Conservation (phyloP, 2,329 filamentous ascomycete species). For the Drechslerella coelobrocha region DNA sequence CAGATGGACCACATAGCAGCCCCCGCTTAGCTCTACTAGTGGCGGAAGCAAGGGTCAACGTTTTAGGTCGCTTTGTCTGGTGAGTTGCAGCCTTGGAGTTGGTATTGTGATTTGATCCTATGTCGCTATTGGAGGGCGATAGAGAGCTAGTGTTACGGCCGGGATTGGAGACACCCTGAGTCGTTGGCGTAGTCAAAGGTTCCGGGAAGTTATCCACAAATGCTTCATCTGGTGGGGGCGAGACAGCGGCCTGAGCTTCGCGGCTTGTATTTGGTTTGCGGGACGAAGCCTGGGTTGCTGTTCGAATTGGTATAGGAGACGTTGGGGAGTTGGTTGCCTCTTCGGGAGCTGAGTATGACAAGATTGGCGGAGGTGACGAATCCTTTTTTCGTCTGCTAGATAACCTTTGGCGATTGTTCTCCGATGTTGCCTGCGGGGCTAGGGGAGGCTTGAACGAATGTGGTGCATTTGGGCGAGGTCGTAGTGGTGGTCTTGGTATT, state of each 20-base stretch:
- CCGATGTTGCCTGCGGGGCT: not conserved
- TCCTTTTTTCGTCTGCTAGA: not conserved
- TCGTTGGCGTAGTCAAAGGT: slow-evolving; percentile 13
- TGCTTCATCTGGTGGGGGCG: not conserved
- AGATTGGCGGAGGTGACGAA: not conserved
- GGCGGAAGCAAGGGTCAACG: slow-evolving; percentile 37
- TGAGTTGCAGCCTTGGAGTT: not conserved
- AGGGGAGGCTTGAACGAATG: slow-evolving; percentile 38
- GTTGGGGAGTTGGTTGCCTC: not conserved
- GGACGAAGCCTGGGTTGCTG: too few species aligned
- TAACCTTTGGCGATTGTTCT: not conserved
- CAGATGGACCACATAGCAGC: slow-evolving; percentile 39
- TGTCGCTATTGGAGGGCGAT: too few species aligned
- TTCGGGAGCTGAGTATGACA: too few species aligned
- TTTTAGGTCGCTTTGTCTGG: not conserved
- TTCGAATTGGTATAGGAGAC: not conserved
- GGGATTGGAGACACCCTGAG: not conserved
- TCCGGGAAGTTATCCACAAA: slow-evolving; percentile 13
- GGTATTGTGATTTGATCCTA: not conserved
- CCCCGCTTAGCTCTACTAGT: slow-evolving; percentile 32
- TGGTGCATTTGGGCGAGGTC: slow-evolving; percentile 38
- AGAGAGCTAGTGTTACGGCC: not conserved
- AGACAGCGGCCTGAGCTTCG: not conserved
- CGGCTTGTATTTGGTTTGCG: too few species aligned
- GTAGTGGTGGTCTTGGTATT: slow-evolving; percentile 1